A percentile compares a stretch with the other conserved stretches of the same genome.
Conservation (phyloP, 2,329 filamentous ascomycete genomes). For the Cytospora mali region DNA sequence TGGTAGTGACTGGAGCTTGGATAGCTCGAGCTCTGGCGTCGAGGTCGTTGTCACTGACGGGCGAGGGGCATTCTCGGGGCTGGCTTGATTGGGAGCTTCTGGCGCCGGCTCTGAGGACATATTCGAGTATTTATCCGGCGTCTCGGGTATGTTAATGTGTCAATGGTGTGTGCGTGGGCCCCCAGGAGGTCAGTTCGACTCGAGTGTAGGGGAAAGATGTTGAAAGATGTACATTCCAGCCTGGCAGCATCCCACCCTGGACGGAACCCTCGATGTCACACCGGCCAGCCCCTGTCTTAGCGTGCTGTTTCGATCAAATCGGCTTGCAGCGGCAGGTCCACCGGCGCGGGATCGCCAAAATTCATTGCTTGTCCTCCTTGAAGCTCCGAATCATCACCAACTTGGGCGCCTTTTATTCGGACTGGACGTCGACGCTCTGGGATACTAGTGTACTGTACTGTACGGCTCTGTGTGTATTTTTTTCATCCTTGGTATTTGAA, state of each 20-base stretch:
- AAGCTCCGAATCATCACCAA: not conserved
- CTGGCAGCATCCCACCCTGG: slow-evolving; percentile 26
- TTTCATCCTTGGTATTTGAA: not conserved
- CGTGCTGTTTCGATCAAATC: slow-evolving; percentile 21
- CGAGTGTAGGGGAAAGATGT: slow-evolving; percentile 1
- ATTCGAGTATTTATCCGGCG: slow-evolving; percentile 1
- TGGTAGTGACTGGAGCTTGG: slow-evolving; percentile 85
- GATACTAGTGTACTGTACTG: not conserved
- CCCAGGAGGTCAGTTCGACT: slow-evolving; percentile 13
- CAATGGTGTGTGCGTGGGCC: slow-evolving; percentile 20
- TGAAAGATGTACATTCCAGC: slow-evolving; percentile 6
- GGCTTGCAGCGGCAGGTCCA: slow-evolving; percentile 25
- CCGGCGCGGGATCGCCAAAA: slow-evolving; percentile 20
- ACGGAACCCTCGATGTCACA: slow-evolving; percentile 22
- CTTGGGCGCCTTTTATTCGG: slow-evolving; percentile 1
- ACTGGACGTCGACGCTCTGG: not conserved
- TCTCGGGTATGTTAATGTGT: slow-evolving; percentile 5
- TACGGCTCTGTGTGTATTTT: not conserved
- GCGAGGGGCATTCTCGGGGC: slow-evolving; percentile 38
- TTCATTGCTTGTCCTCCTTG: slow-evolving; percentile 12
- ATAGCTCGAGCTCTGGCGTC: slow-evolving; percentile 79
- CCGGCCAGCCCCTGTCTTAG: slow-evolving; percentile 24
- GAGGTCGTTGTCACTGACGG: slow-evolving; percentile 41
- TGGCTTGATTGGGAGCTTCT: slow-evolving; percentile 29
- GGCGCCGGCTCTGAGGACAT: slow-evolving; percentile 30